These are phyloP conservation scores for Colletotrichum liriopes DNA, from an alignment of 2,329 filamentous ascomycete genomes.

Conservation along the genomic window DNA sequence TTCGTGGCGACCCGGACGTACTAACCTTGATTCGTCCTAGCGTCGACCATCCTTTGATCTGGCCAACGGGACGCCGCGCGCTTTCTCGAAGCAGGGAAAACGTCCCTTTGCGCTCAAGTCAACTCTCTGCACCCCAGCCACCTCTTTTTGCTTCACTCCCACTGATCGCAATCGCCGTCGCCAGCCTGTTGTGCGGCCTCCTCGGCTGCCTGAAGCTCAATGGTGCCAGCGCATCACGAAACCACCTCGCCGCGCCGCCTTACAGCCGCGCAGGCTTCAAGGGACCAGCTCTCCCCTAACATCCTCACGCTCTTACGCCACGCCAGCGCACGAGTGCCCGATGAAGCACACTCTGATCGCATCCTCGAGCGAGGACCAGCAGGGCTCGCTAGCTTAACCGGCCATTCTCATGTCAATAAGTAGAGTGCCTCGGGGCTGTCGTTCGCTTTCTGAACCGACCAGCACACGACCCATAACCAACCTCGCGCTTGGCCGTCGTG, in stretches of 20 bases:
- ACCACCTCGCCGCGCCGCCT: conserved; percentile 12
- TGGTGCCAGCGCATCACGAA: conserved; percentile 45
- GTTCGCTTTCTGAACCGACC: not conserved
- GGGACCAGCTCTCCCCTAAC: not conserved
- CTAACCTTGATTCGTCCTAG: conserved; percentile 12
- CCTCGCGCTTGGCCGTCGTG: conserved; percentile 46
- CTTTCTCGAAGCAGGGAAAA: conserved; percentile 41
- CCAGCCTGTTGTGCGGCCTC: conserved; percentile 14
- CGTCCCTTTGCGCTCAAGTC: conserved; percentile 7
- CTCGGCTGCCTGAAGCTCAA: not conserved
- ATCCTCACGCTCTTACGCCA: not conserved
- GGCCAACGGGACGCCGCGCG: conserved; percentile 35
- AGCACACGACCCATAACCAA: conserved; percentile 7
- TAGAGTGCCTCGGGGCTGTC: not conserved
- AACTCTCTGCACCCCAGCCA: conserved; percentile 46
- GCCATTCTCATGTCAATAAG: not conserved
- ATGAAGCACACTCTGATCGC: not conserved
- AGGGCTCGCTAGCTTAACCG: not conserved
- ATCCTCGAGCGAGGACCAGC: not conserved
- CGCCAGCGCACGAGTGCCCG: conserved; percentile 7
- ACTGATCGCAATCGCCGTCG: conserved; percentile 22
- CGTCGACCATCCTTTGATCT: conserved; percentile 22
- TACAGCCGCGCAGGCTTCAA: not conserved
- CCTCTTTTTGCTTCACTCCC: conserved; percentile 41
- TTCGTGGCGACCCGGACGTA: conserved; percentile 17